Percentiles rank a stretch among this genome's conserved stretches.
Evolutionary conservation across 345 rosid species (phyloP).

Genomic region (Cardamine occulta): DNA sequence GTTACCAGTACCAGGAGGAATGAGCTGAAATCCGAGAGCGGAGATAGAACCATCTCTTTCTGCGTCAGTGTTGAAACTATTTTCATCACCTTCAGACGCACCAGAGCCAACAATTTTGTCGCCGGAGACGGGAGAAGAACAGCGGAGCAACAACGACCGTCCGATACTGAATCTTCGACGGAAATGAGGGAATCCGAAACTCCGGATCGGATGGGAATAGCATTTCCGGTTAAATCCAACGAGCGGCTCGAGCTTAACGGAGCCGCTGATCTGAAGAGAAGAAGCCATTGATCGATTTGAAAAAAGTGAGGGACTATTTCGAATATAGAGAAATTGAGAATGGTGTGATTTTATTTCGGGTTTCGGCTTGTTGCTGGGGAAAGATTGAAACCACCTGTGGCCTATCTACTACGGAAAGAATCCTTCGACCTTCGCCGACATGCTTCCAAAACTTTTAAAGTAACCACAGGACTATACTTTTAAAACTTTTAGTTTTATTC

Average conservation of each 20-base stretch:
- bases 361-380: not conserved
- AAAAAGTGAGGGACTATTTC: not conserved
- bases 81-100: constrained; percentile 38
- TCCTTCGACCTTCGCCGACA: constrained; percentile 42
- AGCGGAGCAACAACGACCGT: constrained; percentile 38
- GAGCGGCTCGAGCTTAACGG: constrained; percentile 31
- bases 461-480: not conserved
- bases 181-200: constrained; percentile 42
- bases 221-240: not conserved
- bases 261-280: constrained; percentile 45
- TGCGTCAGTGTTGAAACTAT: constrained; percentile 50
- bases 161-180: constrained; percentile 34
- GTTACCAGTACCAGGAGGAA: constrained; percentile 51
- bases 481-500: not conserved
- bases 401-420: constrained; percentile 45
- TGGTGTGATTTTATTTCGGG: constrained; percentile 1
- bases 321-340: not conserved
- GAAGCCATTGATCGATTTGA: constrained; percentile 51
- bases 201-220: constrained; percentile 23
- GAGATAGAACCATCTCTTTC: constrained; percentile 71
- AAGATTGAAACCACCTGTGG: constrained; percentile 42
- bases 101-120: constrained; percentile 26
- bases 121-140: constrained; percentile 34
- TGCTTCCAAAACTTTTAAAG: constrained; percentile 36
- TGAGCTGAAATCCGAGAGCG: constrained; percentile 64